These are phyloP conservation scores for Curvularia lunata DNA, from an alignment of 2,329 filamentous ascomycete species.

Conservation along the genomic window DNA sequence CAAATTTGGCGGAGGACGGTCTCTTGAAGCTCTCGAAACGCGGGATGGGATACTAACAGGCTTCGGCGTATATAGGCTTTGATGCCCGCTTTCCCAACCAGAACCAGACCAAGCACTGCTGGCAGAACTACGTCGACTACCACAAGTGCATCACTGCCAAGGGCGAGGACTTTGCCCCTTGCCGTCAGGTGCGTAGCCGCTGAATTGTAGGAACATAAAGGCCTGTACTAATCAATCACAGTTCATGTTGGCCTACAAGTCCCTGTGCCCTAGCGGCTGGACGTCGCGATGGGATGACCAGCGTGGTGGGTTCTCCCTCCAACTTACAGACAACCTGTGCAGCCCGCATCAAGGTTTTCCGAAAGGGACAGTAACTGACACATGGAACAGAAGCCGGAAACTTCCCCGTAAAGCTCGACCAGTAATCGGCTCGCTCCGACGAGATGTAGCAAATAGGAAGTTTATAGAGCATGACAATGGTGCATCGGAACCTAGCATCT, in stretches of 20 bases:
- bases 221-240: slow-evolving; percentile 51
- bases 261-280: slow-evolving; percentile 96
- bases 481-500: slow-evolving; percentile 34
- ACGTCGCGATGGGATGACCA: slow-evolving; percentile 95
- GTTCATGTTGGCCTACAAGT: slow-evolving; percentile 97
- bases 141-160: slow-evolving; percentile 99
- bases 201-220: background rate
- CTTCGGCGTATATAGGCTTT: slow-evolving; percentile 70
- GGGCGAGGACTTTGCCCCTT: slow-evolving; percentile 97
- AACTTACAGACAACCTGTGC: background rate
- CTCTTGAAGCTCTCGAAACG: slow-evolving; percentile 3
- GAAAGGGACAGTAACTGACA: slow-evolving; percentile 12
- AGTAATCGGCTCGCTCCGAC: slow-evolving; percentile 35
- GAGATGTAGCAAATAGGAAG: slow-evolving; percentile 22
- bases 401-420: slow-evolving; percentile 48
- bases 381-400: slow-evolving; percentile 37
- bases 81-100: slow-evolving; percentile 98
- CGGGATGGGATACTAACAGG: slow-evolving; percentile 26
- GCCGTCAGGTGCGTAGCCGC: slow-evolving; percentile 76
- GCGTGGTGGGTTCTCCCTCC: slow-evolving; percentile 69
- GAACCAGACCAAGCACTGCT: slow-evolving; percentile 99
- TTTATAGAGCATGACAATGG: slow-evolving; percentile 24
- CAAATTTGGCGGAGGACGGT: slow-evolving; percentile 11
- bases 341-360: background rate
- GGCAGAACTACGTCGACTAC: slow-evolving; percentile 99